These are phyloP conservation scores for Parathielavia hyrcaniae DNA, from an alignment of 495 filamentous ascomycete genomes.

Conservation along the genomic window DNA sequence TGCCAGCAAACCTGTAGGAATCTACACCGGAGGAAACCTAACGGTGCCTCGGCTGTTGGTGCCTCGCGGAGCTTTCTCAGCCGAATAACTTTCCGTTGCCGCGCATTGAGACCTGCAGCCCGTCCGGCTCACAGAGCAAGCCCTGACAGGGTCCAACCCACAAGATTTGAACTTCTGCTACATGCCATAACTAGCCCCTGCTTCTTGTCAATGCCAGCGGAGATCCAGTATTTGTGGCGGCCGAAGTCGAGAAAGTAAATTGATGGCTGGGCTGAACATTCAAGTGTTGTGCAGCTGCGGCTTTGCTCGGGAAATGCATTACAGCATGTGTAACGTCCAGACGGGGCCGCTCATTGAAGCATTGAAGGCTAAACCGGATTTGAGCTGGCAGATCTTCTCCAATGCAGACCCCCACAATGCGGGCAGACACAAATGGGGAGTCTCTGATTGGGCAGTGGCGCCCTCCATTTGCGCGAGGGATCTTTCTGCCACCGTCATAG, in stretches of 20 bases:
- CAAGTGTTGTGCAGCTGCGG: slow-evolving; percentile 8
- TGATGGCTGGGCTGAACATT: background rate
- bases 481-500: slow-evolving; percentile 36
- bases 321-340: too few relatives aligned
- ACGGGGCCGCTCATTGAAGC: slow-evolving; percentile 14
- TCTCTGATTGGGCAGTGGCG: slow-evolving; percentile 23
- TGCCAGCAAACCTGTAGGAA: background rate
- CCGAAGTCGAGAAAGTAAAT: background rate
- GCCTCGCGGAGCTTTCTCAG: slow-evolving; percentile 1
- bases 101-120: background rate
- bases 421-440: slow-evolving; percentile 24
- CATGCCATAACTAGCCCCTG: too few relatives aligned
- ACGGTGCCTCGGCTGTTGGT: slow-evolving; percentile 15
- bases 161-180: background rate
- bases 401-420: slow-evolving; percentile 27
- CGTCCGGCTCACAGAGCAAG: background rate
- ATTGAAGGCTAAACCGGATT: slow-evolving; percentile 20
- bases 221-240: background rate
- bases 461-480: slow-evolving; percentile 29
- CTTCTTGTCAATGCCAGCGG: background rate
- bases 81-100: slow-evolving; percentile 3
- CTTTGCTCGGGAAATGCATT: slow-evolving; percentile 15
- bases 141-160: background rate
- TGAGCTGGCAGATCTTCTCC: slow-evolving; percentile 18
- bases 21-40: background rate